These are phyloP conservation scores for Periconia sp. DNA, from an alignment of 2,329 filamentous ascomycete genomes.

Conservation along the genomic window DNA sequence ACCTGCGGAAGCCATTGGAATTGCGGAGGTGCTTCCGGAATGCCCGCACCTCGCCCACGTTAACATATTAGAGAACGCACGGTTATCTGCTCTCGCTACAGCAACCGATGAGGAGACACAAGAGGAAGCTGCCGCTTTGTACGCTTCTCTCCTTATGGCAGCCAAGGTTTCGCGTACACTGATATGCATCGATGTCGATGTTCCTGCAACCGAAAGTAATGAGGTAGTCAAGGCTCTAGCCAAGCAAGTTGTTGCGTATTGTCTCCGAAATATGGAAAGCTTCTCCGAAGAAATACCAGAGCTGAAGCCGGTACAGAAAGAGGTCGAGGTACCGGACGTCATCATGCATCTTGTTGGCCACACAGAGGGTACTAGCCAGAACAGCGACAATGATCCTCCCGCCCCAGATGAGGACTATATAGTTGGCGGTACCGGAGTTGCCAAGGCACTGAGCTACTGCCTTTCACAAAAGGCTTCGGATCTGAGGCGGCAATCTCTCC, in stretches of 20 bases:
- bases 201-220: constrained; percentile 79
- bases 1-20: constrained; percentile 85
- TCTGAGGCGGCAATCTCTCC: constrained; percentile 45
- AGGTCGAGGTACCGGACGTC: constrained; percentile 76
- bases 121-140: constrained; percentile 92
- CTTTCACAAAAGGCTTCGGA: constrained; percentile 78
- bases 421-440: constrained; percentile 92
- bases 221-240: constrained; percentile 91
- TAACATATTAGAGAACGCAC: constrained; percentile 81
- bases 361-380: constrained; percentile 57
- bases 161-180: constrained; percentile 82
- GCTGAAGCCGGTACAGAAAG: constrained; percentile 52
- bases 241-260: constrained; percentile 94
- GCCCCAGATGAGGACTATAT: constrained; percentile 94
- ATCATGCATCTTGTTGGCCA: constrained; percentile 86
- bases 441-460: constrained; percentile 91
- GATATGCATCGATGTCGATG: constrained; percentile 89
- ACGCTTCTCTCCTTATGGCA: constrained; percentile 88
- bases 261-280: constrained; percentile 86
- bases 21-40: constrained; percentile 90
- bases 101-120: constrained; percentile 80
- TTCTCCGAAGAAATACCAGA: constrained; percentile 72
- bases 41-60: constrained; percentile 81
- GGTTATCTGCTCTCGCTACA: constrained; percentile 72
- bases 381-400: constrained; percentile 67